A percentile compares a stretch with the other conserved stretches of the same genome.
phyloP scores from a whole-genome alignment of 306 rosid genomes.

The Trifolium dubium region DNA sequence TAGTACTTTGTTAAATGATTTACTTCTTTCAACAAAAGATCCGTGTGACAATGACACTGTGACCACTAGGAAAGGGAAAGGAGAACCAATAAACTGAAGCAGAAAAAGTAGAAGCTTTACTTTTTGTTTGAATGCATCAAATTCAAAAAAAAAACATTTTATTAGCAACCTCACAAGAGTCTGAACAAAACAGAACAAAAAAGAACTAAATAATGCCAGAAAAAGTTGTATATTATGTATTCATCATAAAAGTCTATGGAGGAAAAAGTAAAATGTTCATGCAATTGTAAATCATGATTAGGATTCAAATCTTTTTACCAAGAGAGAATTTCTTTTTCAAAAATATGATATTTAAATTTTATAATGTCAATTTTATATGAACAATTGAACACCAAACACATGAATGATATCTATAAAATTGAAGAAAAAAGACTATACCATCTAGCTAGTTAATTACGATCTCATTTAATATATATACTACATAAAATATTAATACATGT shows the following conservation, averaged over 20 bases:
- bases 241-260: not conserved
- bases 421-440: not conserved
- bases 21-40: not conserved
- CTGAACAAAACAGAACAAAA: not conserved
- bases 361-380: not conserved
- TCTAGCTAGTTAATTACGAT: slow-evolving; percentile 1
- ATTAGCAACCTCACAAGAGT: not conserved
- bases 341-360: slow-evolving; percentile 5
- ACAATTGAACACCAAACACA: slow-evolving; percentile 10
- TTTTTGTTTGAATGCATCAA: slow-evolving; percentile 18
- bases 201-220: not conserved
- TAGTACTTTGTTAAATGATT: not conserved
- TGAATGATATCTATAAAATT: not conserved
- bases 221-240: not conserved
- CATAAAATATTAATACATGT: not conserved
- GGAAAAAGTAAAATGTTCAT: slow-evolving; percentile 12
- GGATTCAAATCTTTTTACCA: not conserved
- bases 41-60: not conserved
- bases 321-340: not conserved
- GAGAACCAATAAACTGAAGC: slow-evolving; percentile 6
- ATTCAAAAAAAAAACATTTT: not conserved
- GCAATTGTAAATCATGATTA: slow-evolving; percentile 1
- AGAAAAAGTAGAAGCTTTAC: not conserved
- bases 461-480: slow-evolving; percentile 16
- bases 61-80: not conserved